phyloP scores from a whole-genome alignment of 2,329 filamentous ascomycete genomes.

The Fusarium beomiforme region DNA sequence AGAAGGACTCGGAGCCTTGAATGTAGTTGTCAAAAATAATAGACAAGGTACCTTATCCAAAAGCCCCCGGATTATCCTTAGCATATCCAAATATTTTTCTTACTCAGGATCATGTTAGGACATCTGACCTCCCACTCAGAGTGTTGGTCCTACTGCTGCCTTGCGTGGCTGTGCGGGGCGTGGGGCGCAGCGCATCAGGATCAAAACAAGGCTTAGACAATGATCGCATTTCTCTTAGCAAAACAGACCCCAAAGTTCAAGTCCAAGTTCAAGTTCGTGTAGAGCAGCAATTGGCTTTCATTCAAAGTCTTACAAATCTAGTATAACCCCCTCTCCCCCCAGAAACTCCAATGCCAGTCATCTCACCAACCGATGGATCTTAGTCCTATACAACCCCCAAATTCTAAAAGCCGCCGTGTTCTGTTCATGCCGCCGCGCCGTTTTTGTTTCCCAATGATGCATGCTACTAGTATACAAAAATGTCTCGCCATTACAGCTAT shows the following conservation, averaged over 20 bases:
- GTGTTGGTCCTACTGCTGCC: not conserved
- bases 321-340: conserved; percentile 6
- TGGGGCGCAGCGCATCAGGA: not conserved
- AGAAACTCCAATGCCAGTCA: conserved; percentile 22
- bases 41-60: no score
- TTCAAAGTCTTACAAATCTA: conserved; percentile 29
- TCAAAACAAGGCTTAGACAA: not conserved
- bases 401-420: conserved; percentile 10
- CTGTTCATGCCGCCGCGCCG: conserved; percentile 13
- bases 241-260: not conserved
- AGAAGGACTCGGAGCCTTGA: no score
- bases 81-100: no score
- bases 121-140: no score
- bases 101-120: no score
- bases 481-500: conserved; percentile 11
- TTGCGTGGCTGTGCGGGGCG: not conserved
- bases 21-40: no score
- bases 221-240: not conserved
- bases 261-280: no score
- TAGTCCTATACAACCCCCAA: conserved; percentile 8
- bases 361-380: conserved; percentile 13
- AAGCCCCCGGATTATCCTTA: no score
- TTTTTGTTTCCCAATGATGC: conserved; percentile 13
- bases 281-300: not conserved
- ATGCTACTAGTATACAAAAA: conserved; percentile 26